These are phyloP conservation scores for Malus orientalis DNA, from an alignment of 306 rosid genomes.

Conservation along the genomic window DNA sequence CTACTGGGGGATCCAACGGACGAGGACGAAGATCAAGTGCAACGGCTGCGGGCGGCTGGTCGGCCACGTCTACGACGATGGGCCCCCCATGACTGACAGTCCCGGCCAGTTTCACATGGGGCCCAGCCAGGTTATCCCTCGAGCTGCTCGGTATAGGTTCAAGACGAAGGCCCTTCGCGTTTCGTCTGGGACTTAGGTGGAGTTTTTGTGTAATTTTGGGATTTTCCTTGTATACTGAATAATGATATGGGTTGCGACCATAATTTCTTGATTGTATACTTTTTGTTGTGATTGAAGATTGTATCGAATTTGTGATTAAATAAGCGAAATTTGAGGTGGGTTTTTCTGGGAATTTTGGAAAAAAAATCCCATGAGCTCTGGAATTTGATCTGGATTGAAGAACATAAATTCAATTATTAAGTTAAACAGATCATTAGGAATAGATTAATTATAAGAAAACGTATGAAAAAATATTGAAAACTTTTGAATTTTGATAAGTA, in stretches of 20 bases:
- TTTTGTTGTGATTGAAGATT: background rate
- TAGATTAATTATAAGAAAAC: too few species aligned
- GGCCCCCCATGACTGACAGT: conserved; percentile 55
- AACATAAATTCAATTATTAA: background rate
- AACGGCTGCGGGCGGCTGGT: conserved; percentile 36
- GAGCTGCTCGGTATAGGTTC: conserved; percentile 73
- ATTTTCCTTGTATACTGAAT: background rate
- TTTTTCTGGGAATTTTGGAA: background rate
- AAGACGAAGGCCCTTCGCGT: conserved; percentile 75
- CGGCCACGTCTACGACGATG: conserved; percentile 79
- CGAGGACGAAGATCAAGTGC: conserved; percentile 80
- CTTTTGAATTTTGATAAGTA: fast-evolving
- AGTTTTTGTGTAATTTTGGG: background rate
- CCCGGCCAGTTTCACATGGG: conserved; percentile 82
- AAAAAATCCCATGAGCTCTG: background rate
- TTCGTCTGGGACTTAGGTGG: conserved; percentile 13
- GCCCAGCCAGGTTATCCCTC: conserved; percentile 85
- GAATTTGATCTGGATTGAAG: background rate
- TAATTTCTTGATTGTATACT: background rate
- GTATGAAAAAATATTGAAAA: too few species aligned
- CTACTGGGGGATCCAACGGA: conserved; percentile 90
- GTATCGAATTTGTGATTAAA: background rate
- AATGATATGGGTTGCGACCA: background rate
- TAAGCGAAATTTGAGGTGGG: background rate
- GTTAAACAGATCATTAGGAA: background rate